Evolutionary conservation across 306 rosid genomes (phyloP).

Genomic region (Malus sylvestris): DNA sequence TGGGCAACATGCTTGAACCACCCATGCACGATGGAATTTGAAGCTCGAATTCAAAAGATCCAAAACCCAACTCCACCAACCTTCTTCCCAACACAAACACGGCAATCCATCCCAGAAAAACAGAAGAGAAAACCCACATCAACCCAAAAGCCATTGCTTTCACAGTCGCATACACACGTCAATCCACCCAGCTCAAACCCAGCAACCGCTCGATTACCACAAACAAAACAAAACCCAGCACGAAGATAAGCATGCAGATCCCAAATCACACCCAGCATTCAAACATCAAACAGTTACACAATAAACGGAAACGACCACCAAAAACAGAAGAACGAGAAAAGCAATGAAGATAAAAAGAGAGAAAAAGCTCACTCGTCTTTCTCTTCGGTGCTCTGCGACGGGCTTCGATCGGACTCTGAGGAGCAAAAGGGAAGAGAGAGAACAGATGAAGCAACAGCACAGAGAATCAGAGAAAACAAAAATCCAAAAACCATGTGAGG

Average conservation of each 20-base stretch:
- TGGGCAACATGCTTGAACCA: constrained; percentile 5
- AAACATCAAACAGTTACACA: constrained; percentile 27
- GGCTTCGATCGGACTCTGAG: constrained; percentile 61
- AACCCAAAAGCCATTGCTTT: constrained; percentile 1
- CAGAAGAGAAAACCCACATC: constrained; percentile 5
- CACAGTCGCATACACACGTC: background rate
- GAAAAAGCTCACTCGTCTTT: constrained; percentile 49
- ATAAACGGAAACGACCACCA: constrained; percentile 3
- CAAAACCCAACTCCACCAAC: constrained; percentile 18
- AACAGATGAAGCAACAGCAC: constrained; percentile 12
- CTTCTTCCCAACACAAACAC: background rate
- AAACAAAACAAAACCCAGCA: constrained; percentile 3
- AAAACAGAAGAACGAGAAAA: constrained; percentile 2
- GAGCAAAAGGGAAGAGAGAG: constrained; percentile 13
- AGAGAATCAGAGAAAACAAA: constrained; percentile 14
- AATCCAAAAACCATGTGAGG: constrained; percentile 16
- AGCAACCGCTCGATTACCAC: background rate
- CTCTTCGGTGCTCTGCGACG: constrained; percentile 34
- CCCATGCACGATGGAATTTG: constrained; percentile 22
- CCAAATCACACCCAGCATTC: constrained; percentile 28
- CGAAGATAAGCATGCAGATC: constrained; percentile 22
- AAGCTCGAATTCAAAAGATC: constrained; percentile 15
- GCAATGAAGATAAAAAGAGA: background rate
- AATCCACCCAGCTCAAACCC: constrained; percentile 12
- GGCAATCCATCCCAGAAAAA: background rate